Conservation (phyloP, 176 grass and related monocot genomes). For the Hsuehochloa calcarea region DNA sequence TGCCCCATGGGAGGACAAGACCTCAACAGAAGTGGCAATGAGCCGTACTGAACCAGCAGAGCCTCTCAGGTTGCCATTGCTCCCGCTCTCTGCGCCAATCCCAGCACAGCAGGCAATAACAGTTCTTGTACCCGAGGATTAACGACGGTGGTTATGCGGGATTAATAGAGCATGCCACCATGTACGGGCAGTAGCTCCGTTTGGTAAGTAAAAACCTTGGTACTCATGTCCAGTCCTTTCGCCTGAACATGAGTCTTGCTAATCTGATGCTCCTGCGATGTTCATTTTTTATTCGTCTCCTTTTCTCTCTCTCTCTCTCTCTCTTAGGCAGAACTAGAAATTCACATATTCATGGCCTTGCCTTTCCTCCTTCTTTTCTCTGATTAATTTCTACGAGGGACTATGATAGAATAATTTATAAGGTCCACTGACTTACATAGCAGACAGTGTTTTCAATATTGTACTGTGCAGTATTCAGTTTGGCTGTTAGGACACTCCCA, state of each 20-base stretch:
- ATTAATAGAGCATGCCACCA: background rate
- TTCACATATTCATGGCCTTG: background rate
- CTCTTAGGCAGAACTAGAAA: background rate
- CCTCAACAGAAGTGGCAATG: conserved; percentile 55
- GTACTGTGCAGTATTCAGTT: background rate
- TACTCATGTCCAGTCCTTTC: background rate
- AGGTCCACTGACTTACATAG: conserved; percentile 22
- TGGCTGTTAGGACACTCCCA: background rate
- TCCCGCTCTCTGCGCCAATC: conserved; percentile 26
- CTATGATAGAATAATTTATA: background rate
- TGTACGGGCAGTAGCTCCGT: background rate
- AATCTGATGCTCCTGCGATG: background rate
- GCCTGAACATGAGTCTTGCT: background rate
- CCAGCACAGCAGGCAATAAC: conserved; percentile 35
- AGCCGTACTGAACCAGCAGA: conserved; percentile 31
- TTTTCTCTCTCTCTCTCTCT: too few relatives aligned
- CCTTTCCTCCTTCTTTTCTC: background rate
- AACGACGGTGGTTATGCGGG: conserved; percentile 3
- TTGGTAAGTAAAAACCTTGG: background rate
- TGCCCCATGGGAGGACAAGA: conserved; percentile 26
- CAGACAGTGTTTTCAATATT: conserved; percentile 1
- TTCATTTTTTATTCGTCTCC: too few relatives aligned
- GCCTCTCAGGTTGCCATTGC: conserved; percentile 45
- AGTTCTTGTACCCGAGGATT: conserved; percentile 13
- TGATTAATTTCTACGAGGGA: background rate